Evolutionary conservation across 2,329 filamentous ascomycete species (phyloP), one percentile per base, ranked within the genome.

Genomic region (Verticillium klebahnii): DNA sequence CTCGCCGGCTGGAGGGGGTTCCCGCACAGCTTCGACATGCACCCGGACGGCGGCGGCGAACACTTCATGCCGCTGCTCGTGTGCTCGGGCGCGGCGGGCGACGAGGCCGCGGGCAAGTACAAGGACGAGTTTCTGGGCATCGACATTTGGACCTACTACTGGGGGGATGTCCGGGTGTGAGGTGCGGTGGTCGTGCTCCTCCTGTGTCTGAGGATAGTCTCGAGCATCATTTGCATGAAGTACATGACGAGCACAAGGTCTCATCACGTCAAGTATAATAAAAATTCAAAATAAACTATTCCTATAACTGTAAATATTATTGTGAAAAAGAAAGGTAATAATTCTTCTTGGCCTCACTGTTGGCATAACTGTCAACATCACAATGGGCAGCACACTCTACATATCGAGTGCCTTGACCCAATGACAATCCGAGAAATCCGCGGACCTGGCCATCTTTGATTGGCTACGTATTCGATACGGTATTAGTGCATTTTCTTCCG

Each of bases 61-160:
- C 85, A 87, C 65, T 86, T 87, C 60, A 71, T 87, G 77, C 85
- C 85, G 62, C 69, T 87, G 71, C 69, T 86, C 56, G 85, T 87
- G 36, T 83, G 81, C 66, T 82, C 82, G 3, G 83, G 81, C 0
- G 79, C 79, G 0, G 83, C 80, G 0, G 77, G 71, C 14, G 79
- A 79, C 23, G 81, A 78, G 57, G 70, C 71, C 69, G 78, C 73
- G 19, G 73, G 71, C 65, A 71, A 64, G 15, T 86, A 84, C 65
- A 71, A 70, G n/a, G 84, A 86, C 69, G 71, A 78, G 6, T 84
- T 77, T 64, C 31, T 73, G 58, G 82, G 81, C 2, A 61, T 83
- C 39, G 75, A 82, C 56, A 84, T 85, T 58, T 80, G 74, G 64
- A 85, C 83, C 29, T 86, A 82, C 67, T 86, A 85, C 64, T 86